These are phyloP conservation scores for Scheffersomyces stambukii DNA, from an alignment of 1,139 yeast species.

Conservation along the genomic window DNA sequence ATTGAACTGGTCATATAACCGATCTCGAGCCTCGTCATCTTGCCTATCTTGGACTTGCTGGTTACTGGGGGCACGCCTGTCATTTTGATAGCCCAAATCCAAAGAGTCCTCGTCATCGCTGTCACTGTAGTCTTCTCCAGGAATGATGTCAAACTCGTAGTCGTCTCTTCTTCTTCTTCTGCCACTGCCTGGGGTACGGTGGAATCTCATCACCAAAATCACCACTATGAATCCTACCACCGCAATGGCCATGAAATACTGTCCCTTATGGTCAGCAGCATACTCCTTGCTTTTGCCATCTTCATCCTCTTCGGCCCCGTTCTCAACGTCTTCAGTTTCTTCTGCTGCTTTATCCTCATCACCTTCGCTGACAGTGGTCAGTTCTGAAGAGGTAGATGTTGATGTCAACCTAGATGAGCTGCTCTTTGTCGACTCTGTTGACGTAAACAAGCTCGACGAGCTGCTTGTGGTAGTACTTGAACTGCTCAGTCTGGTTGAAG, in stretches of 20 bases:
- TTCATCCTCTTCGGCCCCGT: conserved; percentile 12
- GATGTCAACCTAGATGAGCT: conserved; percentile 1
- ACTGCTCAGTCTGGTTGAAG: neutral
- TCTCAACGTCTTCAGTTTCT: conserved; percentile 19
- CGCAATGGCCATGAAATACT: conserved; percentile 58
- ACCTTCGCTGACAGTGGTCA: conserved; percentile 6
- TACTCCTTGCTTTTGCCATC: conserved; percentile 33
- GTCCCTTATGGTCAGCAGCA: conserved; percentile 41
- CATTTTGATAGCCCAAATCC: conserved; percentile 23
- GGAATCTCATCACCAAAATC: conserved; percentile 49
- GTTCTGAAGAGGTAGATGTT: conserved; percentile 1
- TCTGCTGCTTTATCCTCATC: conserved; percentile 12
- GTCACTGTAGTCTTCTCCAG: conserved; percentile 56
- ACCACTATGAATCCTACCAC: conserved; percentile 56
- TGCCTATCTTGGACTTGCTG: conserved; percentile 10
- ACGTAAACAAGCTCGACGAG: too few relatives aligned
- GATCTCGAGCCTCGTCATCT: conserved; percentile 35
- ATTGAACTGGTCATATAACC: conserved; percentile 38
- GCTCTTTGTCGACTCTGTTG: too few relatives aligned
- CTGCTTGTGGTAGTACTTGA: conserved; percentile 3
- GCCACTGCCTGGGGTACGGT: conserved; percentile 44
- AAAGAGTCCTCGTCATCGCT: conserved; percentile 27
- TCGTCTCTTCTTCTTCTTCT: conserved; percentile 69
- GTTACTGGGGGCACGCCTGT: conserved; percentile 6
- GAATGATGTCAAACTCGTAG: conserved; percentile 75